phyloP scores from a whole-genome alignment of 257 asterid genomes.

The Primulina tabacum region DNA sequence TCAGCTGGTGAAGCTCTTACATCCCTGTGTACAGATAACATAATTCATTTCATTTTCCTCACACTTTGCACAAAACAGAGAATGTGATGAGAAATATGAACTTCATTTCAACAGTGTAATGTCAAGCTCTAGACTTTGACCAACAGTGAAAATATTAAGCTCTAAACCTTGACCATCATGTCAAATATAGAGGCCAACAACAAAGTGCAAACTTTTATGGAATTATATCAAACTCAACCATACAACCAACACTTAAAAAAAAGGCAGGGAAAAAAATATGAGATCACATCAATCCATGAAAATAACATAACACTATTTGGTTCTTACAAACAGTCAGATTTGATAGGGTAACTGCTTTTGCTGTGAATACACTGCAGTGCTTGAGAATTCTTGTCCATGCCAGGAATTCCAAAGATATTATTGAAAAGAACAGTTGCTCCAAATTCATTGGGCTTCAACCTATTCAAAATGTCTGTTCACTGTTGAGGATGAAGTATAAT shows the following conservation, averaged over 20 bases:
- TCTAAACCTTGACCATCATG: background rate
- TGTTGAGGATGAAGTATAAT: conserved; percentile 35
- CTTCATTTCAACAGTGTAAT: background rate
- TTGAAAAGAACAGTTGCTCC: conserved; percentile 66
- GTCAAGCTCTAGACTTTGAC: too few relatives aligned
- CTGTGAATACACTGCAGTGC: conserved; percentile 38
- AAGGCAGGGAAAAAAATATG: background rate
- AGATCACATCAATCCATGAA: conserved; percentile 7
- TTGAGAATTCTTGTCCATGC: conserved; percentile 30
- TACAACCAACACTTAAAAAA: conserved; percentile 3
- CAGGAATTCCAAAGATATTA: conserved; percentile 55
- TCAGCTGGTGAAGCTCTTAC: too few relatives aligned
- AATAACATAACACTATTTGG: conserved; percentile 8
- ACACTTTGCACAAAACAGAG: too few relatives aligned
- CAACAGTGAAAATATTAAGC: background rate
- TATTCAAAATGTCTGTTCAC: conserved; percentile 62
- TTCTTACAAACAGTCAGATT: conserved; percentile 77
- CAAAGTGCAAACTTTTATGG: background rate
- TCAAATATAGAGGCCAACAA: background rate
- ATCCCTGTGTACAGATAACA: too few relatives aligned
- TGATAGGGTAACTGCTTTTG: conserved; percentile 28
- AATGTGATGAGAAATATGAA: background rate
- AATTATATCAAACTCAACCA: conserved; percentile 10
- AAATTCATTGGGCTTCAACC: conserved; percentile 54
- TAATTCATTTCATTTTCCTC: too few relatives aligned